Evolutionary conservation across 768 basidiomycete species (phyloP).

Genomic region (Pleurotus sapidus): DNA sequence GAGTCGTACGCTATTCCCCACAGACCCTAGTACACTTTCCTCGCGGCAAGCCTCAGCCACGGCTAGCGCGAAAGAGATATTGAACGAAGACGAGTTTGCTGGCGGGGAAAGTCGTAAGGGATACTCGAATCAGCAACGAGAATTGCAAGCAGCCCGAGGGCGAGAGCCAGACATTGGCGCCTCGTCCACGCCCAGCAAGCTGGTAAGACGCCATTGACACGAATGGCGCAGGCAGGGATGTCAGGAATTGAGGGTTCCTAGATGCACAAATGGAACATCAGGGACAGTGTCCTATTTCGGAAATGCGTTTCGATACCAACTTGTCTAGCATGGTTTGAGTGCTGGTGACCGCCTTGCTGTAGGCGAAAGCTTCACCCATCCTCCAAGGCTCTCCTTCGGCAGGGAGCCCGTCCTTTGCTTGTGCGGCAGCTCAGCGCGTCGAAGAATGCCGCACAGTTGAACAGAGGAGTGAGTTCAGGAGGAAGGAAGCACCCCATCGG

Average conservation of each 20-base stretch:
- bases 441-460: conserved; percentile 66
- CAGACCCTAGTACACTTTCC: conserved; percentile 44
- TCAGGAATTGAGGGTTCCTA: conserved; percentile 77
- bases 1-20: conserved; percentile 61
- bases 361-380: conserved; percentile 77
- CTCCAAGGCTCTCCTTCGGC: conserved; percentile 37
- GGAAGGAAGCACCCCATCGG: conserved; percentile 45
- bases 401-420: conserved; percentile 20
- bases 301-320: conserved; percentile 43
- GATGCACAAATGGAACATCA: conserved; percentile 2
- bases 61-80: conserved; percentile 87
- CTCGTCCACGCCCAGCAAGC: conserved; percentile 84
- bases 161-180: conserved; percentile 89
- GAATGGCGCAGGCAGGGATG: conserved; percentile 68
- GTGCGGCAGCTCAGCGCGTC: conserved; percentile 38
- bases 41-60: conserved; percentile 83
- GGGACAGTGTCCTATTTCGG: not conserved
- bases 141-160: conserved; percentile 87
- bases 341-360: conserved; percentile 88
- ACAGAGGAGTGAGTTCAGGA: conserved; percentile 62
- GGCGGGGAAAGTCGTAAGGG: conserved; percentile 47
- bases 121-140: conserved; percentile 67
- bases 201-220: conserved; percentile 87
- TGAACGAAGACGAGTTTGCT: conserved; percentile 87
- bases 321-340: conserved; percentile 95